Percentiles rank a stretch among this genome's conserved stretches.
Evolutionary conservation across 2,329 filamentous ascomycete genomes (phyloP).

Genomic region (Nigrospora osmanthi): DNA sequence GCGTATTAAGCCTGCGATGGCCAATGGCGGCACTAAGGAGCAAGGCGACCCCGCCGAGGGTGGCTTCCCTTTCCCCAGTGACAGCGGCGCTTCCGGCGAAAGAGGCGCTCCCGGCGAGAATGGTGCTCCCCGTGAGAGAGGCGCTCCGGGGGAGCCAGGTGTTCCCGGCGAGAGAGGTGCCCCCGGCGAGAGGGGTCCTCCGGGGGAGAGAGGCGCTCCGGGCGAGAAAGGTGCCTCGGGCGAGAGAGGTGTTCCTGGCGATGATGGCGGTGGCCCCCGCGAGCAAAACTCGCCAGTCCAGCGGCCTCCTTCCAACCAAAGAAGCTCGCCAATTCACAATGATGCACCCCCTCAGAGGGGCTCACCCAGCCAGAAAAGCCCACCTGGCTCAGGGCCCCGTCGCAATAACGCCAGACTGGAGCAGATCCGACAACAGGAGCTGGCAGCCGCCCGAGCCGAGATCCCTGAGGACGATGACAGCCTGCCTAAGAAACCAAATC

Average conservation of each 20-base stretch:
- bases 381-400: constrained; percentile 7
- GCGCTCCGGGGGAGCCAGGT: too few relatives aligned
- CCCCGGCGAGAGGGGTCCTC: too few relatives aligned
- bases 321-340: too few relatives aligned
- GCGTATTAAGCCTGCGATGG: constrained; percentile 32
- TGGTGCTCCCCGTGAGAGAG: not conserved
- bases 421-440: constrained; percentile 26
- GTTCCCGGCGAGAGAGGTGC: too few relatives aligned
- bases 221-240: not conserved
- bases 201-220: too few relatives aligned
- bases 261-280: too few relatives aligned
- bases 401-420: constrained; percentile 26
- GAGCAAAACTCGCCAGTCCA: too few relatives aligned
- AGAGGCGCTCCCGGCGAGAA: constrained; percentile 1
- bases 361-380: constrained; percentile 1
- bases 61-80: too few relatives aligned
- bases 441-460: constrained; percentile 16
- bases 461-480: constrained; percentile 12
- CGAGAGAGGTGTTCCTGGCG: constrained; percentile 2
- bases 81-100: not conserved
- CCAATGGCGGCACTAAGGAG: constrained; percentile 12
- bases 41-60: not conserved
- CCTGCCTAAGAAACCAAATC: constrained; percentile 22
- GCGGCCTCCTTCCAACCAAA: too few relatives aligned
- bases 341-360: not conserved